Evolutionary conservation across 805 yeast genomes (phyloP), one percentile per base, ranked within the genome.

Genomic region (Zygosaccharomyces rouxii): DNA sequence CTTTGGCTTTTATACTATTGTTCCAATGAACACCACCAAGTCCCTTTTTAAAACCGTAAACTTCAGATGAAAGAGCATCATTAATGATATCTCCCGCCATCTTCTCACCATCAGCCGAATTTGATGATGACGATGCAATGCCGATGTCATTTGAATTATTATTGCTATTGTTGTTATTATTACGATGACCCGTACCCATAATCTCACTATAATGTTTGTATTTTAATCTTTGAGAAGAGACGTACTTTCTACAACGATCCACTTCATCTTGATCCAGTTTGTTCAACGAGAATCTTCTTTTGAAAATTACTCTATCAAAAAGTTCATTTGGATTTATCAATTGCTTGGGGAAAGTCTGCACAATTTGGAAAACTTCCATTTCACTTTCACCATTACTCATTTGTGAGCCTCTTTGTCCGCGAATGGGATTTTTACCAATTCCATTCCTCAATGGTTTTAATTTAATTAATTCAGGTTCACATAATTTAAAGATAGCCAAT

Each of bases 211-310:
- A 59, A 31, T 56, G 57, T 43, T 68, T 61, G 54, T 55, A 56
- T 50, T 67, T 74, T 33, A 67, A 66, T 46, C 95, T 66, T 58
- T 80, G 84, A 35, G 79, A 79, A 6, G 81, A 71, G 11, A 92
- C 97, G 65, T 83, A 90, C 56, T 79, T 79, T 42, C 95, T 76
- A 59, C 96, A 85, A 56, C 82, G 78, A 52, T 78, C 75, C 42
- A 92, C 81, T 64, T 92, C 97, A 37, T 81, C 88, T 60, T 90
- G 96, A 1, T 90, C 81, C 19, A 88, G 67, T 53, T 83, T 83
- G 18, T 87, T 89, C 59, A 81, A 81, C 0, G 88, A 84, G 21
- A 83, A 78, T 42, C 83, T 75, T 49, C 82, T 82, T 58, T 83
- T 83, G 69, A 84, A 90, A 55, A 95, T 86, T 33, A 82, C 55